Conservation (phyloP, 2,329 filamentous ascomycete species). For the Leptographium wingfieldii region DNA sequence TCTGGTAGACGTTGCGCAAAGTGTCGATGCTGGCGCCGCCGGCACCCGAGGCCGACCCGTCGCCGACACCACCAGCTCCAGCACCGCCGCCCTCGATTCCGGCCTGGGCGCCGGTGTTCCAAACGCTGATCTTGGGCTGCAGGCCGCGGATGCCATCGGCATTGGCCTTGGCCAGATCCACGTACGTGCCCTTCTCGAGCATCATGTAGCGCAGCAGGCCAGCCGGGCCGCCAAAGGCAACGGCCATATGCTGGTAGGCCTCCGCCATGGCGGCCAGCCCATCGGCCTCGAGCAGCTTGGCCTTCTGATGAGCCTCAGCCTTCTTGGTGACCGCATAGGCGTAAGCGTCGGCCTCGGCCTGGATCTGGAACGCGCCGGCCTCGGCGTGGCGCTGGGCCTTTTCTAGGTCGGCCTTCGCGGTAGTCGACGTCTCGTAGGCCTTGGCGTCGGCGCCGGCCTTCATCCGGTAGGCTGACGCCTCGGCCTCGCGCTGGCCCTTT, state of each 20-base stretch:
- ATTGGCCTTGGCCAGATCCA: slow-evolving; percentile 66
- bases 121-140: slow-evolving; percentile 81
- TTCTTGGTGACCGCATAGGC: slow-evolving; percentile 27
- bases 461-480: slow-evolving; percentile 33
- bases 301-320: slow-evolving; percentile 38
- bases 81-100: slow-evolving; percentile 19
- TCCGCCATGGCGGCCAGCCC: slow-evolving; percentile 66
- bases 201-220: slow-evolving; percentile 76
- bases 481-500: slow-evolving; percentile 24
- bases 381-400: slow-evolving; percentile 23
- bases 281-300: slow-evolving; percentile 61
- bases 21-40: slow-evolving; percentile 41
- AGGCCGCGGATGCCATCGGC: slow-evolving; percentile 62
- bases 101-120: slow-evolving; percentile 58
- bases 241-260: slow-evolving; percentile 60
- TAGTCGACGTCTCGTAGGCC: slow-evolving; percentile 20
- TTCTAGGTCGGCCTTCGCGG: too few relatives aligned
- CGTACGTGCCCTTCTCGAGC: slow-evolving; percentile 72
- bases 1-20: slow-evolving; percentile 75
- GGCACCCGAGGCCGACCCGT: slow-evolving; percentile 22
- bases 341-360: slow-evolving; percentile 29
- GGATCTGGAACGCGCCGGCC: slow-evolving; percentile 32
- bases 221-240: slow-evolving; percentile 64
- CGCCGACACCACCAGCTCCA: slow-evolving; percentile 22
- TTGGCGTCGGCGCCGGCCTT: slow-evolving; percentile 31